Conservation (phyloP, 2,329 filamentous ascomycete species). For the Calonectria multiphialidica region DNA sequence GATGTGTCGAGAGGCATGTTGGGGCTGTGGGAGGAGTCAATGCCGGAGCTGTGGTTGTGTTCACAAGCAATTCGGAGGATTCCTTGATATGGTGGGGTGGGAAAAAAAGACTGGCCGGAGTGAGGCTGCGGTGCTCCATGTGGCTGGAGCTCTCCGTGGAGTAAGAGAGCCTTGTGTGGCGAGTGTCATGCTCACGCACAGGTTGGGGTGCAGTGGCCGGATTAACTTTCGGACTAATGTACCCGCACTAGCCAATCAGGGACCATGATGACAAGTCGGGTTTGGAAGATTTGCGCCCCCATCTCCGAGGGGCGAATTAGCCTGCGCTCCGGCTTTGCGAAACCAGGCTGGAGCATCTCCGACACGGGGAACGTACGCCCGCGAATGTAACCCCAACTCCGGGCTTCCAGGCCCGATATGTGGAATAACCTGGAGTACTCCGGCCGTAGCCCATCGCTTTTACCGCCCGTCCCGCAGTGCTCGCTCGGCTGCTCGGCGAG, state of each 20-base stretch:
- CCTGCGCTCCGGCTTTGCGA: slow-evolving; percentile 23
- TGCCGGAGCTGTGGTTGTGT: slow-evolving; percentile 3
- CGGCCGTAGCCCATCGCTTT: neutral
- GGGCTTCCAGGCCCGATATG: neutral
- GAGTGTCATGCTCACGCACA: neutral
- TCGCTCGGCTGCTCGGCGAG: neutral
- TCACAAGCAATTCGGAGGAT: slow-evolving; percentile 8
- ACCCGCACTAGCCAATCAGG: neutral
- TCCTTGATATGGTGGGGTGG: slow-evolving; percentile 38
- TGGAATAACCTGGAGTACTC: neutral
- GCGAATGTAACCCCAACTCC: neutral
- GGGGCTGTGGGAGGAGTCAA: neutral
- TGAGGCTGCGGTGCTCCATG: slow-evolving; percentile 41
- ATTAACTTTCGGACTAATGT: slow-evolving; percentile 37
- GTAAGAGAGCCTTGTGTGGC: slow-evolving; percentile 3
- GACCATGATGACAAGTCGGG: slow-evolving; percentile 19
- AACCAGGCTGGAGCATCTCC: slow-evolving; percentile 16
- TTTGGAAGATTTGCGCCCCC: slow-evolving; percentile 34
- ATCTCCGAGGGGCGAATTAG: slow-evolving; percentile 26
- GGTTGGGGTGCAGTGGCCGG: slow-evolving; percentile 6
- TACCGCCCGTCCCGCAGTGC: neutral
- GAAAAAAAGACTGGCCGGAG: slow-evolving; percentile 31
- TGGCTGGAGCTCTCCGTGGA: slow-evolving; percentile 29
- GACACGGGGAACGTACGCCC: neutral
- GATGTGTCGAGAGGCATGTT: slow-evolving; percentile 94